These are phyloP conservation scores for Xylaria polymorpha DNA, from an alignment of 2,329 filamentous ascomycete species.

Conservation along the genomic window DNA sequence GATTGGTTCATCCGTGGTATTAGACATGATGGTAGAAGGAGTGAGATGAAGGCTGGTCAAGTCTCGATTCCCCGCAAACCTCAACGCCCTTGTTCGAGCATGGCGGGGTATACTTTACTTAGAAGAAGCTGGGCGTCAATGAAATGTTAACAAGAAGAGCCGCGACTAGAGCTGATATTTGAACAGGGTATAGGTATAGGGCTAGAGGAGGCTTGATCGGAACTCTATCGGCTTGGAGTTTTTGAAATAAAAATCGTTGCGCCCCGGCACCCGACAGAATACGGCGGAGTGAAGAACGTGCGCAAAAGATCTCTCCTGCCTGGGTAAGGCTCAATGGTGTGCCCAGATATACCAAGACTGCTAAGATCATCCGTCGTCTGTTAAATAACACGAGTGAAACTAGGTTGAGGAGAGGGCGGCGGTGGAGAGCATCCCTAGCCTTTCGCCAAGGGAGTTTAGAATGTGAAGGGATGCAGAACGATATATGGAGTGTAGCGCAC, in stretches of 20 bases:
- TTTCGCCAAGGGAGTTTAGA: not conserved
- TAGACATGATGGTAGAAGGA: constrained; percentile 38
- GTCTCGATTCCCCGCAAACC: constrained; percentile 13
- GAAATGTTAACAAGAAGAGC: constrained; percentile 16
- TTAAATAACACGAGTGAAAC: not conserved
- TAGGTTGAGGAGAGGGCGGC: not conserved
- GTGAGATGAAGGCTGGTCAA: constrained; percentile 2
- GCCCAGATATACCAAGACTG: constrained; percentile 19
- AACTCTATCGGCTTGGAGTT: constrained; percentile 20
- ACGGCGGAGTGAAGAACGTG: constrained; percentile 15
- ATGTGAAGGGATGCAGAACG: constrained; percentile 16
- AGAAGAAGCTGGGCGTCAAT: not conserved
- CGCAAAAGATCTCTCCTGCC: not conserved
- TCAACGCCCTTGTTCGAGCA: constrained; percentile 24
- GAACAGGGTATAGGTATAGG: constrained; percentile 12
- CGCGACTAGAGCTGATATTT: constrained; percentile 15
- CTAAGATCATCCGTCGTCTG: not conserved
- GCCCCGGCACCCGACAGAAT: not conserved
- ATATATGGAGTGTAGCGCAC: not conserved
- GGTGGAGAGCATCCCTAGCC: not conserved
- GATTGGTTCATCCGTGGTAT: constrained; percentile 26
- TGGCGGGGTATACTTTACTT: constrained; percentile 11
- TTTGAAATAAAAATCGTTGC: constrained; percentile 10
- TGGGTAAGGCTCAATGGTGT: constrained; percentile 18
- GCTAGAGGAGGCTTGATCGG: not conserved